A percentile compares a stretch with the other conserved stretches of the same genome.
Conservation (phyloP, 441 rosid species). For the Metrosideros polymorpha region DNA sequence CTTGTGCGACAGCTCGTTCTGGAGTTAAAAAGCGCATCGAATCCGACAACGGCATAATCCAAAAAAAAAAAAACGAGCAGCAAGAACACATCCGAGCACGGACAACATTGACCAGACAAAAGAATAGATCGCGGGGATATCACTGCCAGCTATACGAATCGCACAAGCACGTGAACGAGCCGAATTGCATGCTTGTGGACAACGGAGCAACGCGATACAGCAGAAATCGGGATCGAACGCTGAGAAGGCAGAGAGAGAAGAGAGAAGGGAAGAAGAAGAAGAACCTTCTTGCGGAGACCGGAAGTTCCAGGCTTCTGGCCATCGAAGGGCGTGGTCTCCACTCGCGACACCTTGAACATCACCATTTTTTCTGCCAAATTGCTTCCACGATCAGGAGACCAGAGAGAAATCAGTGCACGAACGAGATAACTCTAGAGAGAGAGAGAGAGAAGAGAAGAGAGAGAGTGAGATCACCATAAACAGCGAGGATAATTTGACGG, state of each 20-base stretch:
- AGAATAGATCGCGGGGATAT: background rate
- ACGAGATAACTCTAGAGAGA: background rate
- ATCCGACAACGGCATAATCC: background rate
- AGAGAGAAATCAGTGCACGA: background rate
- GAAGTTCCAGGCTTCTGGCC: conserved; percentile 99
- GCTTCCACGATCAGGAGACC: background rate
- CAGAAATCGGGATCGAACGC: background rate
- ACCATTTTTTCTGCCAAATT: conserved; percentile 32
- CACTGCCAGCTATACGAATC: background rate
- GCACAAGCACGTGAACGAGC: background rate
- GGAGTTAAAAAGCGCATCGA: background rate
- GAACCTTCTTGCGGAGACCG: conserved; percentile 98
- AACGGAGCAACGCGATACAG: background rate
- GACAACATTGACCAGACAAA: background rate
- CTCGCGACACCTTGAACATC: conserved; percentile 48
- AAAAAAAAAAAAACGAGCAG: background rate
- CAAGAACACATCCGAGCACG: background rate
- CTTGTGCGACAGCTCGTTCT: background rate
- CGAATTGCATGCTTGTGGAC: background rate
- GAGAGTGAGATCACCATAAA: background rate
- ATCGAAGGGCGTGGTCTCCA: conserved; percentile 55
- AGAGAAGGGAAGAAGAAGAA: background rate
- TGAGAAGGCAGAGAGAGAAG: background rate
- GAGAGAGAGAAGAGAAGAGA: background rate
- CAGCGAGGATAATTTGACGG: background rate